Base-by-base conservation (phyloP, 2,329 filamentous ascomycete species). In the Pyrenophora seminiperda region DNA sequence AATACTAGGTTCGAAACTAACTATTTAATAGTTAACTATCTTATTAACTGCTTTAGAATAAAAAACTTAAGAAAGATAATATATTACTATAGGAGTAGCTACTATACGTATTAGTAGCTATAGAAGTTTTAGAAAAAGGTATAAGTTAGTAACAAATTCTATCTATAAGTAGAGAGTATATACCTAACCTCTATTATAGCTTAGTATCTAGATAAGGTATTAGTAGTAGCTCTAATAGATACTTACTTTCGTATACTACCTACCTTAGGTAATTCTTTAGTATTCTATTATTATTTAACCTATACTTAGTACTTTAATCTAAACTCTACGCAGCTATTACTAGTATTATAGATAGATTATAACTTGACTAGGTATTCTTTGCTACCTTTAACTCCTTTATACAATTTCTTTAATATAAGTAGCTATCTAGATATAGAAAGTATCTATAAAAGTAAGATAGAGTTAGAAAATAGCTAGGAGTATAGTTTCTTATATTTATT, bases 401-500 rank as follows among this genome's bases (percentile, higher is more conserved):
- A 43, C 10, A 5, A 15, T 5, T 18, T 18, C 2, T 42, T 13
- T 17, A 11, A 42, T 3, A 42, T 7, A 34, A 27, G 4, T 42
- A 7, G 24, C 40, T 17, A 4, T 34, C 31, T 7, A 7, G 5
- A 43, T 9, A 19, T 29, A 43, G 20, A 10, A 4, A 49, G 39
- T 17, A 5, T 13, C 7, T 22, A 29, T 9, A n/a, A 43, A 49
- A 38, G 40, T 4, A 43, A 38, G 19, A 17, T 37, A 15, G 4
- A 43, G 32, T 20, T 10, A 14, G 47, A 38, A 49, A 44, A 43
- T 7, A 49, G n/a, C 10, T 49, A 18, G 47, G 47, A 43, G 27
- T 41, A 41, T 10, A 53, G 46, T 32, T 53, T 45, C 14, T 32
- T 53, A 41, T 18, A 50, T 20, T 45, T 53, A 53, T 53, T 31